Conservation (phyloP, 2,329 filamentous ascomycete species). For the Pseudogymnoascus sp. region DNA sequence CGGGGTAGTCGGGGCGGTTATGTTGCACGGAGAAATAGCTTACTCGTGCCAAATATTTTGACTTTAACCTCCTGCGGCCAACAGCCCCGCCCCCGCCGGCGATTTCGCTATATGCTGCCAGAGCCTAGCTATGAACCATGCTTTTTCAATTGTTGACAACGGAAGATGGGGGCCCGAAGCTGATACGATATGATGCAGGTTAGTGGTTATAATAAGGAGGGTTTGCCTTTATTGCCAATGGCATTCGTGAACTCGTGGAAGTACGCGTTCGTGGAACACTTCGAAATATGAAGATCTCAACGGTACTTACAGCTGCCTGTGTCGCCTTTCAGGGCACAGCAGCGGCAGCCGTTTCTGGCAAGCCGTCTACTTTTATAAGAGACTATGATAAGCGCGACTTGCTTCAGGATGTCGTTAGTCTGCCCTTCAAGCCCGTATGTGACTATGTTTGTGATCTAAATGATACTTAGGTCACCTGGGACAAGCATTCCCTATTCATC, state of each 20-base stretch:
- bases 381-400: conserved; percentile 40
- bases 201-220: not conserved
- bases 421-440: not conserved
- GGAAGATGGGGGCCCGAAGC: not conserved
- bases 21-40: conserved; percentile 3
- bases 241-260: not conserved
- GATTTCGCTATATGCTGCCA: not conserved
- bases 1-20: not conserved
- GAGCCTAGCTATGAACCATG: not conserved
- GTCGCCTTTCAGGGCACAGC: not conserved
- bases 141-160: conserved; percentile 3
- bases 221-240: not conserved
- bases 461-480: conserved; percentile 51
- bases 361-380: conserved; percentile 25
- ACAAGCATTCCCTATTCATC: conserved; percentile 63
- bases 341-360: not conserved
- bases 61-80: not conserved
- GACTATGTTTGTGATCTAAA: not conserved
- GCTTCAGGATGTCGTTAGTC: conserved; percentile 44
- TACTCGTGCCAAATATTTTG: conserved; percentile 5
- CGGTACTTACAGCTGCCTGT: conserved; percentile 6
- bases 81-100: not conserved
- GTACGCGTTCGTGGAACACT: not conserved
- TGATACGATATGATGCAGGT: not conserved
- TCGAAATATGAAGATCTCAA: not conserved